Conservation (phyloP, 1,139 yeast species). For the Debaryomyces fabryi region DNA sequence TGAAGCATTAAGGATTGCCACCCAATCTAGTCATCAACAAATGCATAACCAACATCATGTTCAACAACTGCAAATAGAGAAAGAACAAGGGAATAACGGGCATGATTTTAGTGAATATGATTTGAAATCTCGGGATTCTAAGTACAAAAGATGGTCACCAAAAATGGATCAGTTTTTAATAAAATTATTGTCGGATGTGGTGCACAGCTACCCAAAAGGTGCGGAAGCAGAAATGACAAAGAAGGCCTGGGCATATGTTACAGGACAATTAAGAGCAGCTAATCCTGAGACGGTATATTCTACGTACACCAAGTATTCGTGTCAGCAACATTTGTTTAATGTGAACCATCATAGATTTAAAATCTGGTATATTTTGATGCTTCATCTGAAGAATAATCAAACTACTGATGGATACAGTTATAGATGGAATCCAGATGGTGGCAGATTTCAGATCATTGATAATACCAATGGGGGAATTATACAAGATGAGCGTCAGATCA, state of each 20-base stretch:
- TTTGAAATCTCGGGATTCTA: conserved; percentile 40
- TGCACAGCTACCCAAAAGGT: conserved; percentile 38
- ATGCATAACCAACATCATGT: conserved; percentile 19
- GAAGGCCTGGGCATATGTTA: conserved; percentile 43
- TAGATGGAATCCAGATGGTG: conserved; percentile 43
- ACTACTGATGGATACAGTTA: conserved; percentile 30
- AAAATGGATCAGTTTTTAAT: conserved; percentile 43
- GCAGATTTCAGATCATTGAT: conserved; percentile 38
- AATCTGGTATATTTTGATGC: conserved; percentile 40
- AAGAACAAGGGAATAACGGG: conserved; percentile 1
- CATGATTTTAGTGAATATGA: conserved; percentile 32
- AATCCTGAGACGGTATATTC: conserved; percentile 47
- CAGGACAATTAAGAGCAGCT: conserved; percentile 39
- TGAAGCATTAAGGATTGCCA: conserved; percentile 14
- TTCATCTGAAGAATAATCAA: conserved; percentile 28
- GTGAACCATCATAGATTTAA: conserved; percentile 44
- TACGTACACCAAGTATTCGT: conserved; percentile 45
- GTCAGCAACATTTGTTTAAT: conserved; percentile 41
- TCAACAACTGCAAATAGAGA: conserved; percentile 13
- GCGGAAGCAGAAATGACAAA: conserved; percentile 38
- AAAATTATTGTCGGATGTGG: conserved; percentile 39
- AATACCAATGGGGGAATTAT: conserved; percentile 27
- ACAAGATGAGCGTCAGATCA: conserved; percentile 36
- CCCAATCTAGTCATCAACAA: conserved; percentile 17
- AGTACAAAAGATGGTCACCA: conserved; percentile 46